A percentile compares a stretch with the other conserved stretches of the same genome.
Conservation (phyloP, 306 rosid genomes). For the Begonia peltatifolia region DNA sequence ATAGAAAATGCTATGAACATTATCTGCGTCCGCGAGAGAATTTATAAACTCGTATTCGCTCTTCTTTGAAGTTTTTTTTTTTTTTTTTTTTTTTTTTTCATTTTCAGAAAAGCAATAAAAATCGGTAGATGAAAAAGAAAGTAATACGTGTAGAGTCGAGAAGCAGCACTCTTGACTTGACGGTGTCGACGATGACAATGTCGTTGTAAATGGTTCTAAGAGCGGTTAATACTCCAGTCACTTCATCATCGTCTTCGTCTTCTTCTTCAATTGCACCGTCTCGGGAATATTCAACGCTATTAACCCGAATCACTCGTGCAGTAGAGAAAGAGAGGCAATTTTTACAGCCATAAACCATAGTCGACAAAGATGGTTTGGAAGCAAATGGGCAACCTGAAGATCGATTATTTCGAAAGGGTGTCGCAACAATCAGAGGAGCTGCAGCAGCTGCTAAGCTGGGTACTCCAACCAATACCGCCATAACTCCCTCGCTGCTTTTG, state of each 20-base stretch:
- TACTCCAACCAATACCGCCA: too few species aligned
- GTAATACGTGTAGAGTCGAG: constrained; percentile 58
- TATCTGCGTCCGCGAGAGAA: constrained; percentile 31
- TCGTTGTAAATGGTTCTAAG: constrained; percentile 48
- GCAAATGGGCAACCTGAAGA: too few species aligned
- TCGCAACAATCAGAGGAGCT: too few species aligned
- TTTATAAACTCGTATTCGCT: too few species aligned
- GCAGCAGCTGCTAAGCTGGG: too few species aligned
- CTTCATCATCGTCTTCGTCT: constrained; percentile 31
- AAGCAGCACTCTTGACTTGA: constrained; percentile 56
- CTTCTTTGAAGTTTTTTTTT: too few species aligned
- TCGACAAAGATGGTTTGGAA: too few species aligned
- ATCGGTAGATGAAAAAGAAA: not conserved
- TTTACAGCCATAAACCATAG: not conserved
- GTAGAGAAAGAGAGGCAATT: not conserved
- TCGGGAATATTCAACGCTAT: constrained; percentile 7
- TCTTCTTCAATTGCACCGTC: constrained; percentile 8
- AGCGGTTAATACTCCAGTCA: constrained; percentile 27
- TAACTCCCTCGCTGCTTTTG: too few species aligned
- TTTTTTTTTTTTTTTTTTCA: not conserved
- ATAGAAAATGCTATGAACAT: constrained; percentile 69
- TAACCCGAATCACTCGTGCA: constrained; percentile 1
- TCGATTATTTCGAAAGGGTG: too few species aligned
- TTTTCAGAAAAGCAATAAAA: not conserved
- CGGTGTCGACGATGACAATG: constrained; percentile 53